A percentile compares a stretch with the other conserved stretches of the same genome.
Conservation (phyloP, 148 eudicot species). For the Vaccinium vitisidaea region DNA sequence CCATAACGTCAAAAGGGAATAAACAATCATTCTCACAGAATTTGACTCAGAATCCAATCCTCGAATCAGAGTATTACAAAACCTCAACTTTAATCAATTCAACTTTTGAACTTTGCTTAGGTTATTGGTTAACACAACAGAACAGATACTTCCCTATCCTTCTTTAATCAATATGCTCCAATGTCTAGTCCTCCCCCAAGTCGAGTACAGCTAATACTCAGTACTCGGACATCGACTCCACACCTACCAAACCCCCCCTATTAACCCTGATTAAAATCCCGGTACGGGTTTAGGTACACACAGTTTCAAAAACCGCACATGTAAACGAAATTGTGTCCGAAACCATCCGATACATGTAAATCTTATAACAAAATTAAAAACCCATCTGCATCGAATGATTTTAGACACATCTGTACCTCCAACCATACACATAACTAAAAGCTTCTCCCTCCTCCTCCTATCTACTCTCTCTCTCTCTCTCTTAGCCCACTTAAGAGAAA, state of each 20-base stretch:
- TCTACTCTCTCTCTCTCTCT: neutral
- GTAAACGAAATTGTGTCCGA: too few species aligned
- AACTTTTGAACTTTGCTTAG: neutral
- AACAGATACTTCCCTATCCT: neutral
- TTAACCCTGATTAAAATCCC: neutral
- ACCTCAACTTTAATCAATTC: neutral
- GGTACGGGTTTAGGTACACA: neutral
- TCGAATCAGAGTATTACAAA: neutral
- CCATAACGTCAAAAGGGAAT: neutral
- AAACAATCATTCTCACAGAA: neutral
- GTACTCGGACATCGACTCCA: neutral
- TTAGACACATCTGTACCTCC: too few species aligned
- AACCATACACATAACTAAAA: too few species aligned
- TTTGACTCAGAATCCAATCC: neutral
- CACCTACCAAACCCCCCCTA: neutral
- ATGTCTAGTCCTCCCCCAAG: neutral
- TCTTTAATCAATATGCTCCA: neutral
- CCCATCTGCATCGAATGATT: too few species aligned
- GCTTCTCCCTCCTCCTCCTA: neutral
- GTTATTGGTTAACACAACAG: neutral
- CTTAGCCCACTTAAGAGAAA: too few species aligned
- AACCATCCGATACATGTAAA: too few species aligned
- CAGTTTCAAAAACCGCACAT: too few species aligned
- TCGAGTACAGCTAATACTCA: neutral
- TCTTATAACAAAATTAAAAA: too few species aligned